Conservation (phyloP, 2,329 filamentous ascomycete genomes). For the Tympanopsis confertula region DNA sequence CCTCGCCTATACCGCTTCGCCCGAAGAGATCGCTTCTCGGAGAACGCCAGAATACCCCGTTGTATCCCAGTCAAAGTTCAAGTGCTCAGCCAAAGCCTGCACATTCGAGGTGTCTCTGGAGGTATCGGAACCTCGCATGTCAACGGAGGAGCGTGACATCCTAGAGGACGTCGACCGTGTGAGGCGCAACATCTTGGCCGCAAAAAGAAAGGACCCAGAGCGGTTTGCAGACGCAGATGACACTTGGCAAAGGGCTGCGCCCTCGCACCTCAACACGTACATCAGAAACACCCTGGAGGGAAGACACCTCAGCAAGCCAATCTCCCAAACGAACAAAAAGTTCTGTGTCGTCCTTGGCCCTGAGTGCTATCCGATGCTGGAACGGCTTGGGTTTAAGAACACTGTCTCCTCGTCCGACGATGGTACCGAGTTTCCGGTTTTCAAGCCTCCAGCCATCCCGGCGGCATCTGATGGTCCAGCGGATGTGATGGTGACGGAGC, state of each 20-base stretch:
- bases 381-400: neutral
- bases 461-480: too few species aligned
- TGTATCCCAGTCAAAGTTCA: neutral
- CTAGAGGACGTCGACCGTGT: neutral
- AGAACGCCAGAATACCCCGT: neutral
- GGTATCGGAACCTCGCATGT: neutral
- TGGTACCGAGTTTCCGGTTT: neutral
- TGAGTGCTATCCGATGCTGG: neutral
- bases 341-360: neutral
- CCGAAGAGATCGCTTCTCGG: neutral
- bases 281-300: neutral
- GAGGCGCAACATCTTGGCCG: neutral
- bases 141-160: neutral
- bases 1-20: neutral
- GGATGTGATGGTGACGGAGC: neutral
- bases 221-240: neutral
- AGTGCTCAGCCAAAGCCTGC: neutral
- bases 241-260: neutral
- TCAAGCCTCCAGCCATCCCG: too few species aligned
- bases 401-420: neutral
- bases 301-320: neutral
- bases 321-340: neutral
- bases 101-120: neutral
- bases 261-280: neutral
- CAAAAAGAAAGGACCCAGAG: neutral